Percentiles rank a stretch among this genome's conserved stretches.
These are phyloP conservation scores for Yamagishiella unicocca DNA, from an alignment of 139 green algal species.

Conservation along the genomic window DNA sequence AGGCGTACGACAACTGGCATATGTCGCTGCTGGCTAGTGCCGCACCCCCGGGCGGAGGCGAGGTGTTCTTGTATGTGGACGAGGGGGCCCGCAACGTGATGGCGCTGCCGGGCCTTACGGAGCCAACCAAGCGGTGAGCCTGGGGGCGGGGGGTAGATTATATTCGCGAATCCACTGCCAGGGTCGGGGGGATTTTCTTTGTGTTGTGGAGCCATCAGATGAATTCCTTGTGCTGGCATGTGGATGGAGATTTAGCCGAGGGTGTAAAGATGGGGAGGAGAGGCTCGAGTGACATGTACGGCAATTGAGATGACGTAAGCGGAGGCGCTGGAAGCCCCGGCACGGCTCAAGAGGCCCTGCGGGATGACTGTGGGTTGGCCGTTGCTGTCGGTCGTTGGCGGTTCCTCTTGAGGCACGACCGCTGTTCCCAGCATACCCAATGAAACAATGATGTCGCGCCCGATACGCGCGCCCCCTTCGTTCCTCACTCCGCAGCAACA, in stretches of 20 bases:
- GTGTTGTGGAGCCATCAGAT: no score
- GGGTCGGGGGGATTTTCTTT: no score
- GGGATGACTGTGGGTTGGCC: background rate
- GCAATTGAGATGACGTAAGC: no score
- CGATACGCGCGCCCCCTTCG: no score
- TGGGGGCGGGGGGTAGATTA: background rate
- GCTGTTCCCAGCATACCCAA: background rate
- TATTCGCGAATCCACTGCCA: no score
- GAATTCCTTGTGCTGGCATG: no score
- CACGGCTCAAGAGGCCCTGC: no score
- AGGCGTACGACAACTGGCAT: slow-evolving; percentile 40
- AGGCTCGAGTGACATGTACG: no score
- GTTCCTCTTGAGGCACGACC: background rate
- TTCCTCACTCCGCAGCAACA: slow-evolving; percentile 7
- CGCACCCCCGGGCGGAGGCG: slow-evolving; percentile 9
- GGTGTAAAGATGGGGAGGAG: no score
- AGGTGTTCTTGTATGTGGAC: slow-evolving; percentile 40
- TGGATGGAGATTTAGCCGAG: no score
- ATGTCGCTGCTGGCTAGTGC: slow-evolving; percentile 29
- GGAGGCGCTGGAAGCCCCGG: no score
- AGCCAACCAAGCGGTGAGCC: slow-evolving; percentile 11
- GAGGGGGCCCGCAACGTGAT: slow-evolving; percentile 36
- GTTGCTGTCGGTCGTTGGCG: background rate
- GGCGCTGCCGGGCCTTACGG: background rate
- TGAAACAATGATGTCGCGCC: background rate